Evolutionary conservation across 2,329 filamentous ascomycete species (phyloP).

Genomic region (Parasarocladium wereldwijsianum): DNA sequence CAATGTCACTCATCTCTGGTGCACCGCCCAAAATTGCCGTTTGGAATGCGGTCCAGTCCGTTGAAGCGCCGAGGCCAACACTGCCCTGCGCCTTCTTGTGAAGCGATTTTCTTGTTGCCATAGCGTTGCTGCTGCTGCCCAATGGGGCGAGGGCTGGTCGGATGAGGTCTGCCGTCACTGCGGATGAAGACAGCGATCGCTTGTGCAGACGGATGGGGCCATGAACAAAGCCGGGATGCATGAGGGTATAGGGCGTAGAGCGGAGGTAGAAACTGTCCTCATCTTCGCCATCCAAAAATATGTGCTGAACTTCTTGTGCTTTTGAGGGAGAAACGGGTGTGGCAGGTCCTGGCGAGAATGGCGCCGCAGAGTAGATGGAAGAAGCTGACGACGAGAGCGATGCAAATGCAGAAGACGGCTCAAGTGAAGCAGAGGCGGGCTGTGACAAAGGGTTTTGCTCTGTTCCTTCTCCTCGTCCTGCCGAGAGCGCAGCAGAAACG

Average conservation of each 20-base stretch:
- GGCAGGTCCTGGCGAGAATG: constrained; percentile 1
- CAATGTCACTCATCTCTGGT: constrained; percentile 29
- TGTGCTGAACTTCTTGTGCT: background rate
- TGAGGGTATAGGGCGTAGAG: constrained; percentile 33
- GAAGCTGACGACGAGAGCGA: background rate
- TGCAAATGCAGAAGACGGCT: too few species aligned
- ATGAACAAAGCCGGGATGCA: constrained; percentile 34
- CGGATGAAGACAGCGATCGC: too few species aligned
- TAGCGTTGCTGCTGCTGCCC: constrained; percentile 18
- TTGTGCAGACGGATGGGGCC: constrained; percentile 39
- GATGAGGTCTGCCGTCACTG: too few species aligned
- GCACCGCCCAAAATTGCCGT: constrained; percentile 47
- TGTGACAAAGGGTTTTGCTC: background rate
- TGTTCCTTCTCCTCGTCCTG: constrained; percentile 7
- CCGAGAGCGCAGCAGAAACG: background rate
- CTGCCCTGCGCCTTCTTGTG: too few species aligned
- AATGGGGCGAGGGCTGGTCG: too few species aligned
- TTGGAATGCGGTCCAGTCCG: constrained; percentile 52
- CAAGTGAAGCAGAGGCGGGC: background rate
- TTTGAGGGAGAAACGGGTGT: background rate
- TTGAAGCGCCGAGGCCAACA: constrained; percentile 33
- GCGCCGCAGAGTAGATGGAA: background rate
- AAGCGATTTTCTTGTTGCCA: too few species aligned
- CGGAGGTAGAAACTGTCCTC: constrained; percentile 32
- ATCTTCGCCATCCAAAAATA: constrained; percentile 13